These are phyloP conservation scores for Lactuca sativa DNA, from an alignment of 129 eudicot genomes.

Conservation along the genomic window DNA sequence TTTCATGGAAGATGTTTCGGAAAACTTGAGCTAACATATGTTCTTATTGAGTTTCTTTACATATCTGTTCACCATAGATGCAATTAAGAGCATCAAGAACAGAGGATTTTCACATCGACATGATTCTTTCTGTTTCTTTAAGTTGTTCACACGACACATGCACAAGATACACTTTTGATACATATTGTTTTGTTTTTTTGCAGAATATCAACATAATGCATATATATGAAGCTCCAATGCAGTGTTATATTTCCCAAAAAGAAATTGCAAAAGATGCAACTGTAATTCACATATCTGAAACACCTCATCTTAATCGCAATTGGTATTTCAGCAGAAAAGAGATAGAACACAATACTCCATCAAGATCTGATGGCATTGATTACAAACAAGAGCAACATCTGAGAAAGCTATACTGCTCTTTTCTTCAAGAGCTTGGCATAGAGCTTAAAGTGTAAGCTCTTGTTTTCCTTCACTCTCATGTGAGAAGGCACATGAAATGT, in stretches of 20 bases:
- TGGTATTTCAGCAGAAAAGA: constrained; percentile 67
- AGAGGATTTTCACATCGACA: too few species aligned
- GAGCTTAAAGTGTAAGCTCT: constrained; percentile 79
- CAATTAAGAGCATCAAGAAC: not conserved
- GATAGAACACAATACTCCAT: constrained; percentile 61
- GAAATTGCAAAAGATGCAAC: constrained; percentile 22
- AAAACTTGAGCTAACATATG: not conserved
- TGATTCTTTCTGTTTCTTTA: not conserved
- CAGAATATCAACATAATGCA: constrained; percentile 35
- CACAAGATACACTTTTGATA: constrained; percentile 5
- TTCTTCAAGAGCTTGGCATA: constrained; percentile 70
- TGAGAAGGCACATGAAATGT: constrained; percentile 17
- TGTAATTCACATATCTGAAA: constrained; percentile 24
- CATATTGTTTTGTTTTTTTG: constrained; percentile 14
- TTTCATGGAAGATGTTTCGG: not conserved
- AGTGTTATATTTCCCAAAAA: constrained; percentile 34
- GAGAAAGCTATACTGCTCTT: constrained; percentile 54
- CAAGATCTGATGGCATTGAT: constrained; percentile 68
- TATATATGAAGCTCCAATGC: constrained; percentile 32
- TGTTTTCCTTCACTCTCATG: constrained; percentile 10
- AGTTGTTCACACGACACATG: not conserved
- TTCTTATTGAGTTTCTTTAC: not conserved
- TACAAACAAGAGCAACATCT: constrained; percentile 50
- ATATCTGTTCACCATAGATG: not conserved
- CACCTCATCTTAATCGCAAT: constrained; percentile 28